Conservation (phyloP, 192 early-diverging fungal species). For the Cetraspora pellucida region DNA sequence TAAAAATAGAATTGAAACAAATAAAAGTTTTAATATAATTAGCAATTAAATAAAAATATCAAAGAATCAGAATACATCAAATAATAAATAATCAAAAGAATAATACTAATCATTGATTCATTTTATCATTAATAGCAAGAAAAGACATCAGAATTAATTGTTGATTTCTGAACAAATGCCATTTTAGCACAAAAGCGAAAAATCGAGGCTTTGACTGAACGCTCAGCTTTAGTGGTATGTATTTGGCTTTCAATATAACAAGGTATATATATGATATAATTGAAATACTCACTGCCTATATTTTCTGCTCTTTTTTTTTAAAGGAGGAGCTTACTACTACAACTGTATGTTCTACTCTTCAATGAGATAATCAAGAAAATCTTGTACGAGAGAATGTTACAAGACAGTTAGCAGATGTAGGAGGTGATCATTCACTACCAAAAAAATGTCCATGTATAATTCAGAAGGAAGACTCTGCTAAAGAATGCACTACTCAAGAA, state of each 20-base stretch:
- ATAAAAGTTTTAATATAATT: constrained; percentile 1
- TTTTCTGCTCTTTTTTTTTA: constrained; percentile 10
- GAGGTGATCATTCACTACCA: constrained; percentile 6
- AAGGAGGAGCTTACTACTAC: constrained; percentile 9
- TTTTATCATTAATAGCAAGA: constrained; percentile 13
- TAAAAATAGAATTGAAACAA: constrained; percentile 8
- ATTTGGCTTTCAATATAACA: constrained; percentile 14
- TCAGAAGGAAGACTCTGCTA: not conserved
- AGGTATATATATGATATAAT: constrained; percentile 13
- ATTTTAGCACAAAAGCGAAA: not conserved
- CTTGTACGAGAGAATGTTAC: constrained; percentile 5
- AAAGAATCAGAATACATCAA: not conserved
- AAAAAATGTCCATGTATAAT: not conserved
- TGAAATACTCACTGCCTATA: not conserved
- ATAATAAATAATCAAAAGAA: not conserved
- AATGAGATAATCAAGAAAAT: constrained; percentile 6
- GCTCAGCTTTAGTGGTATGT: constrained; percentile 11
- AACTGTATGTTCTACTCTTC: constrained; percentile 8
- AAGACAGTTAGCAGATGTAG: not conserved
- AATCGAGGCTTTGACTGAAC: constrained; percentile 8
- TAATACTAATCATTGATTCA: constrained; percentile 4
- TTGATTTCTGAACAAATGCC: not conserved
- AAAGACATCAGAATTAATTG: constrained; percentile 7
- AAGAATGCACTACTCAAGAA: not conserved
- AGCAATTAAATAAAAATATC: constrained; percentile 1